Conservation (phyloP, 2,329 filamentous ascomycete species). For the Pyrenophora seminiperda region DNA sequence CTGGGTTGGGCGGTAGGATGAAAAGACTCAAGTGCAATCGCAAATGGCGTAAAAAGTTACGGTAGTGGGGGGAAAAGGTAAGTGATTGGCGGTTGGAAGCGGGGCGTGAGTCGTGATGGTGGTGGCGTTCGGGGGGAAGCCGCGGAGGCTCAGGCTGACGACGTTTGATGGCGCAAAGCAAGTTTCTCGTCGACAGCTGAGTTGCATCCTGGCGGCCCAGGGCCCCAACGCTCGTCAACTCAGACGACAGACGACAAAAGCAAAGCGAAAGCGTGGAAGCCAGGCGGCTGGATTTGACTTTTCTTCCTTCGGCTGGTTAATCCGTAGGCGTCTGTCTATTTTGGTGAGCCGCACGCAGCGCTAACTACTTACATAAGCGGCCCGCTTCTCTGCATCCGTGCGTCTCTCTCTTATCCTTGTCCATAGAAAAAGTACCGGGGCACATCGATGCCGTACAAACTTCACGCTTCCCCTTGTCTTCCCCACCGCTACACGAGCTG, state of each 20-base stretch:
- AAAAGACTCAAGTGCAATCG: too few species aligned
- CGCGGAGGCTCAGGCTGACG: background rate
- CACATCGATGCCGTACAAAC: constrained; percentile 6
- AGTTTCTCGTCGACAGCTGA: background rate
- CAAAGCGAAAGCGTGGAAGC: background rate
- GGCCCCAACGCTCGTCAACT: background rate
- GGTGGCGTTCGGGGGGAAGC: background rate
- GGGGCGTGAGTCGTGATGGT: background rate
- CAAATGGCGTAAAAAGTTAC: background rate
- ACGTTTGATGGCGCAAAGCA: background rate
- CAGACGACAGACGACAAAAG: background rate
- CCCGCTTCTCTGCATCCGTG: background rate
- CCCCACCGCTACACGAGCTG: constrained; percentile 7
- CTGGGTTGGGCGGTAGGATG: too few species aligned
- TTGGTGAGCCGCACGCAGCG: background rate
- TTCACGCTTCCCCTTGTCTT: background rate
- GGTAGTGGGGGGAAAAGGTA: background rate
- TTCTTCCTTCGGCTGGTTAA: background rate
- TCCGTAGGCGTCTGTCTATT: background rate
- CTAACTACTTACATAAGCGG: constrained; percentile 5
- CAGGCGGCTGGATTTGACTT: background rate
- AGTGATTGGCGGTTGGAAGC: background rate
- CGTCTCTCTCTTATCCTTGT: background rate
- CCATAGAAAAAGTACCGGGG: background rate
- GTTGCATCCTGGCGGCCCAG: background rate